phyloP scores from a whole-genome alignment of 768 basidiomycete genomes.

The Auriscalpium microsporum region DNA sequence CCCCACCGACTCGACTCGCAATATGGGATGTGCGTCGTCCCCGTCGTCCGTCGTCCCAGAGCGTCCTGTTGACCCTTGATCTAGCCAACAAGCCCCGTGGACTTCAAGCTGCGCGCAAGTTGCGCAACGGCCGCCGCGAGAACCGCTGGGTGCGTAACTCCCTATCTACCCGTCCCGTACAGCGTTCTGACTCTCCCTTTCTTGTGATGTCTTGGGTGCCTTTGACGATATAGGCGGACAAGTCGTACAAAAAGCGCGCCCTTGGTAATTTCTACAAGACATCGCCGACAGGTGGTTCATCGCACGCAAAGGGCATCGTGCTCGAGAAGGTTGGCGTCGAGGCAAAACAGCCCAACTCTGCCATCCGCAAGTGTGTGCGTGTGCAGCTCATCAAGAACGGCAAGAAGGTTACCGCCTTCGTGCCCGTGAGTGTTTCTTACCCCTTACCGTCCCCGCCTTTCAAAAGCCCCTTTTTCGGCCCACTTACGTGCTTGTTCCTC shows the following conservation, averaged over 20 bases:
- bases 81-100: slow-evolving; percentile 98
- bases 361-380: slow-evolving; percentile 99
- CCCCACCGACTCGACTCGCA: slow-evolving; percentile 43
- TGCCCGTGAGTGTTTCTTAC: slow-evolving; percentile 58
- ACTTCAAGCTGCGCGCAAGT: slow-evolving; percentile 97
- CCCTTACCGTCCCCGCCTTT: not conserved
- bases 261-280: slow-evolving; percentile 99
- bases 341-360: slow-evolving; percentile 99
- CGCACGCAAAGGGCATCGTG: slow-evolving; percentile 99
- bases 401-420: slow-evolving; percentile 99
- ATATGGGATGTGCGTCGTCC: slow-evolving; percentile 74
- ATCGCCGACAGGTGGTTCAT: slow-evolving; percentile 97
- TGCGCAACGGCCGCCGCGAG: slow-evolving; percentile 85
- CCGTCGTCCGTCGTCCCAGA: slow-evolving; percentile 2
- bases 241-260: slow-evolving; percentile 98
- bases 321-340: slow-evolving; percentile 99
- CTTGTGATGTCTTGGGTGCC: not conserved
- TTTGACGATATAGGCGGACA: slow-evolving; percentile 69
- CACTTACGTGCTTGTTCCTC: too few relatives aligned
- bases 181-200: not conserved
- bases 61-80: slow-evolving; percentile 8
- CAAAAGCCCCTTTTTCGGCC: too few relatives aligned
- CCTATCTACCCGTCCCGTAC: not conserved
- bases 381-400: slow-evolving; percentile 99
- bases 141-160: slow-evolving; percentile 83